Base-by-base conservation (phyloP, 495 filamentous ascomycete genomes). In the Trichoderma asperelloides region DNA sequence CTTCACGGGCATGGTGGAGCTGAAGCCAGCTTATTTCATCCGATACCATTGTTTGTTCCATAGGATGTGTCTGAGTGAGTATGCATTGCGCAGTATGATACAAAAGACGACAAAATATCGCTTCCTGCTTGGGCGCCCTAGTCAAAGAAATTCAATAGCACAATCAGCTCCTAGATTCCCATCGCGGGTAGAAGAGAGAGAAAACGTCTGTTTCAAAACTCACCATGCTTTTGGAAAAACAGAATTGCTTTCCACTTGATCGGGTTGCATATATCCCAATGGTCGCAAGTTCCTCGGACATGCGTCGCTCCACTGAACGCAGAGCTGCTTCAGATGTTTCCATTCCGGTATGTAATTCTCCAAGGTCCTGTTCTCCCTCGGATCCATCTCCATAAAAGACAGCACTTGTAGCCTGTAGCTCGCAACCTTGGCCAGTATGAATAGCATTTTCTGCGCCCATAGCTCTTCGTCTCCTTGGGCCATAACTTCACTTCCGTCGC, bases 391-490 rank as follows among this genome's bases (percentile, higher is more conserved):
- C 2, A 25, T 60, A 33, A 60, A 60, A 16, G 55, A 60, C 13
- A 30, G 16, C 8, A 60, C 55, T 30, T 13, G 28, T 13, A 60
- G 55, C 9, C 27, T 28, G 73, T 97, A 94, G 72, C 93, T 94
- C 65, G 86, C 83, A 41, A 97, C 85, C 73, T 97, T 97, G 49
- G 90, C 93, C 57, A 96, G 84, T 68, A 97, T 89, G 74, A 93
- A 98, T 40, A 97, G 81, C 65, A 97, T 95, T 33, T 91, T 86
- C 73, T 97, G 87, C 8, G 89, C 88, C 95, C 95, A 98, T n/a
- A 90, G 71, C 68, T 97, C 92, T 74, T 97, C 66, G 51, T 5
- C 21, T 12, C 16, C 41, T 21, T 23, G 25, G 63, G 23, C 30
- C 45, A 49, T 62, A 4, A 15, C 63, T 3, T 62, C 60, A 39